These are phyloP conservation scores for Aspergillus sp. DNA, from an alignment of 2,329 filamentous ascomycete species.

Conservation along the genomic window DNA sequence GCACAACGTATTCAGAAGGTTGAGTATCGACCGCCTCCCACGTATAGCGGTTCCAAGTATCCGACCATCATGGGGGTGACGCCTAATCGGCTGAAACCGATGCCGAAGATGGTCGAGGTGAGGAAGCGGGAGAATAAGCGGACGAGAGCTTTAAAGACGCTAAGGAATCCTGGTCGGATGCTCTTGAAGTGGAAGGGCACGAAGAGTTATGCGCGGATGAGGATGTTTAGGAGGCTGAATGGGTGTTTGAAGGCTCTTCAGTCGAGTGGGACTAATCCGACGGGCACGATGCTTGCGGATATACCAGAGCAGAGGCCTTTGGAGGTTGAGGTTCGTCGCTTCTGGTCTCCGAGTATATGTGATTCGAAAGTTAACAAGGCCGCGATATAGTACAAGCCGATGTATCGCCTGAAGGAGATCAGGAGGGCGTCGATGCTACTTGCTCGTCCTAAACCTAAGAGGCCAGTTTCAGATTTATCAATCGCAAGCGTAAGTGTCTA, in stretches of 20 bases:
- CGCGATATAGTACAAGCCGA: conserved; percentile 1
- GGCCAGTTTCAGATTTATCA: neutral
- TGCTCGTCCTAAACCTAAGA: neutral
- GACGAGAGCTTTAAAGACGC: neutral
- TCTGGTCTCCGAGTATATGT: neutral
- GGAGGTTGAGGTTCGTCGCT: conserved; percentile 1
- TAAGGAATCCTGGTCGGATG: neutral
- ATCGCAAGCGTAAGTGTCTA: neutral
- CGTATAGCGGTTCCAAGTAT: neutral
- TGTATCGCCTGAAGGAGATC: conserved; percentile 5
- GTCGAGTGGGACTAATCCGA: too few species aligned
- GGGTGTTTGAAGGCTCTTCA: neutral
- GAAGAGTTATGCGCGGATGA: neutral
- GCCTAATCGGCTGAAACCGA: neutral
- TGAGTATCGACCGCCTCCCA: neutral
- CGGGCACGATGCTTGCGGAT: neutral
- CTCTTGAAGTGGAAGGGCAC: neutral
- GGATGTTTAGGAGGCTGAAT: neutral
- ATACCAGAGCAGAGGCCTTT: conserved; percentile 1
- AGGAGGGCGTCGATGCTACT: conserved; percentile 4
- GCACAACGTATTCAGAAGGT: conserved; percentile 1
- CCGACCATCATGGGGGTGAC: conserved; percentile 1
- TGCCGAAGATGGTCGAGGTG: neutral
- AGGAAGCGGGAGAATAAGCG: neutral
- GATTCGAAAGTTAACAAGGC: neutral